Percentiles rank a stretch among this genome's conserved stretches.
Conservation (phyloP, 2,329 filamentous ascomycete genomes). For the Pseudogymnoascus sp. region DNA sequence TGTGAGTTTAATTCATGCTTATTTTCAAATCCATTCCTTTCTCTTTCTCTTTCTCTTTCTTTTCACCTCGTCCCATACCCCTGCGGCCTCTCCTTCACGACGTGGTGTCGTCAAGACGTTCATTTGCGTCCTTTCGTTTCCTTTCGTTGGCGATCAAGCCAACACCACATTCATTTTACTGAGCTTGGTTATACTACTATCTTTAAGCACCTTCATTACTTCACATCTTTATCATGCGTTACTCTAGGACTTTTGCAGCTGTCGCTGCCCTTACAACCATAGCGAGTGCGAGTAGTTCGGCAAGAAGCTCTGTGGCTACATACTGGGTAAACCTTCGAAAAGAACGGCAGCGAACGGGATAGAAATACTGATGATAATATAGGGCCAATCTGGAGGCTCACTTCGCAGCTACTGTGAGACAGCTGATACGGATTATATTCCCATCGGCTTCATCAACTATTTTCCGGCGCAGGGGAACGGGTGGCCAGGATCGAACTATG, state of each 20-base stretch:
- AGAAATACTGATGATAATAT: not conserved
- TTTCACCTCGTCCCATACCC: not conserved
- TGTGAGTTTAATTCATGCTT: not conserved
- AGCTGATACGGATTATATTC: constrained; percentile 36
- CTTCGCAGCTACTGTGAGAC: constrained; percentile 31
- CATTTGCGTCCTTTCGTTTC: not conserved
- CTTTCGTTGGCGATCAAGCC: not conserved
- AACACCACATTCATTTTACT: not conserved
- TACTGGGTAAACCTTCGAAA: not conserved
- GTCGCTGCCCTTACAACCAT: not conserved
- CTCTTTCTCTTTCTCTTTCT: not conserved
- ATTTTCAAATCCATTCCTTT: not conserved
- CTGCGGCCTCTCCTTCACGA: not conserved
- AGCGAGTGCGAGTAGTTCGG: not conserved
- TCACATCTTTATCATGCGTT: not conserved
- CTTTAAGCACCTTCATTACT: not conserved
- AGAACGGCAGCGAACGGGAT: not conserved
- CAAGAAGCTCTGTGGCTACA: not conserved
- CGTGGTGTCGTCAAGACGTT: not conserved
- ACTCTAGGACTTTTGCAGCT: not conserved
- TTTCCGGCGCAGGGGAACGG: constrained; percentile 38
- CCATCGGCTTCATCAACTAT: constrained; percentile 36
- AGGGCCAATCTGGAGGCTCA: not conserved
- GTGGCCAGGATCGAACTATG: constrained; percentile 35
- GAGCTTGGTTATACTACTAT: not conserved